Percentiles rank a stretch among this genome's conserved stretches.
Evolutionary conservation across 345 rosid species (phyloP).

Genomic region (Gossypium anomalum): DNA sequence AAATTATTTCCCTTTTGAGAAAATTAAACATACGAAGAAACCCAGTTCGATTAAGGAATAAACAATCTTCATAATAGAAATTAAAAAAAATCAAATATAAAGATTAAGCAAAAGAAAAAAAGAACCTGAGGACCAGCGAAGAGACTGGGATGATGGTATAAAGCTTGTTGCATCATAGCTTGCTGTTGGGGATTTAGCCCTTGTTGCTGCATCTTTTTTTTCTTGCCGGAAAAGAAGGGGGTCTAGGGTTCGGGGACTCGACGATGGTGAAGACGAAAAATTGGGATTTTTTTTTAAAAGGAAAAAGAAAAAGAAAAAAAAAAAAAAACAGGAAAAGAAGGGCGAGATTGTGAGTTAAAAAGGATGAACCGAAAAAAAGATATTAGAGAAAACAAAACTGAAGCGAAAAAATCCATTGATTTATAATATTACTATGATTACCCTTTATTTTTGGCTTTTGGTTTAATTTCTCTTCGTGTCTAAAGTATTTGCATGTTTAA

Average conservation of each 20-base stretch:
- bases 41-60: not conserved
- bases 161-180: slow-evolving; percentile 52
- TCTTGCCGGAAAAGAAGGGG: not conserved
- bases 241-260: slow-evolving; percentile 19
- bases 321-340: slow-evolving; percentile 16
- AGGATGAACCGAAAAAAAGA: not conserved
- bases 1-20: not conserved
- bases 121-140: slow-evolving; percentile 56
- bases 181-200: slow-evolving; percentile 59
- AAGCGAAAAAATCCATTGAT: too few relatives aligned
- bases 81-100: not conserved
- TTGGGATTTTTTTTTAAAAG: too few relatives aligned
- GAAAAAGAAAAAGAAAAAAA: not conserved
- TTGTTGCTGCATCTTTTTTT: slow-evolving; percentile 45
- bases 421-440: too few relatives aligned
- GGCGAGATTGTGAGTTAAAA: slow-evolving; percentile 6
- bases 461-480: too few relatives aligned
- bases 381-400: too few relatives aligned
- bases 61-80: not conserved
- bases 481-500: too few relatives aligned
- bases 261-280: not conserved
- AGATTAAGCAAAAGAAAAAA: not conserved
- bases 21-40: not conserved
- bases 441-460: too few relatives aligned
- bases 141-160: slow-evolving; percentile 48